These are phyloP conservation scores for Bretschneidera sinensis DNA, from an alignment of 345 rosid genomes.

Conservation along the genomic window DNA sequence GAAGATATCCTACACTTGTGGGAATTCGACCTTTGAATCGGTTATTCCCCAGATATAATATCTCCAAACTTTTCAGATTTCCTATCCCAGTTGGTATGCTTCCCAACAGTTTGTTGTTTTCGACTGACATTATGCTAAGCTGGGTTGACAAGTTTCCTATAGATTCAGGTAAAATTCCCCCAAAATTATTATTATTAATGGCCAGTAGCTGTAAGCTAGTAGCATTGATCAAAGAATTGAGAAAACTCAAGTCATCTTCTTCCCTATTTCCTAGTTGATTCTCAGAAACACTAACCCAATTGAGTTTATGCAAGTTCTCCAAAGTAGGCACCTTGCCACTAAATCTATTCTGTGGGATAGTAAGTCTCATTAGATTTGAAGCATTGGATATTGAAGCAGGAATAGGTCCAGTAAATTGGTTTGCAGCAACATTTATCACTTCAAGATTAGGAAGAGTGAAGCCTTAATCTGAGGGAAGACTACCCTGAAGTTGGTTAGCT, in stretches of 20 bases:
- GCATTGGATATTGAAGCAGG: neutral
- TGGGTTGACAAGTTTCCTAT: neutral
- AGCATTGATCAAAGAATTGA: neutral
- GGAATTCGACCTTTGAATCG: neutral
- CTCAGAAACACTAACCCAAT: rapidly evolving
- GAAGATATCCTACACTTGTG: neutral
- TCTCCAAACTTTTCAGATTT: slow-evolving; percentile 3
- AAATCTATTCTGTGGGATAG: neutral
- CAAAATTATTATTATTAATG: neutral
- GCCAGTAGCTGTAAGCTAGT: neutral
- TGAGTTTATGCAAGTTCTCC: neutral
- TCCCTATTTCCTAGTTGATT: slow-evolving; percentile 1
- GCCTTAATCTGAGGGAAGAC: neutral
- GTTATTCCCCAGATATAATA: neutral
- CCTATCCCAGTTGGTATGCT: neutral
- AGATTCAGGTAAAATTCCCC: neutral
- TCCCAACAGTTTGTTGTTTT: neutral
- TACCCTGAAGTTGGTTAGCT: neutral
- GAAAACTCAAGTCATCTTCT: slow-evolving; percentile 5
- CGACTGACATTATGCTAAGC: neutral
- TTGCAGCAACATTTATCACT: neutral
- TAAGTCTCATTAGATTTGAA: neutral
- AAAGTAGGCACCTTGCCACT: neutral
- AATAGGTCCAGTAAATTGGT: neutral
- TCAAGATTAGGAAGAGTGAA: neutral